Evolutionary conservation across 495 filamentous ascomycete genomes (phyloP), one percentile per base, ranked within the genome.

Genomic region (Saxophila tyrrhenica): DNA sequence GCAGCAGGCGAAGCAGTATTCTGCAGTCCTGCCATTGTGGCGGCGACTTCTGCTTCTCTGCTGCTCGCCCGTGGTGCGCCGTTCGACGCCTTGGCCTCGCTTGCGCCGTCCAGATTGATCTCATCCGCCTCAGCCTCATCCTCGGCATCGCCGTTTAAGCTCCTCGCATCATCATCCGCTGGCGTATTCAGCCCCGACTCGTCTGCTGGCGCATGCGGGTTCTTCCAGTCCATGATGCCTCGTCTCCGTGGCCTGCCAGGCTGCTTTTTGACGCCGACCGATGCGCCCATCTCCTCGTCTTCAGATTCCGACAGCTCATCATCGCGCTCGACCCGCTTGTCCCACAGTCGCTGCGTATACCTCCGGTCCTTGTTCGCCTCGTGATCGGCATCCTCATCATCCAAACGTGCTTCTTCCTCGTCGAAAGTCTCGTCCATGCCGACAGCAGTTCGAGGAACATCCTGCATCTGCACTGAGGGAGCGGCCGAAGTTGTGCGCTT

Each of bases 401-500:
- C 91, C 1, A 85, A 64, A 62, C 96, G 89, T 58, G 94, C 88
- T 21, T 92, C 73, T 57, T 84, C 80, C n/a, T 86, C 92, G 44
- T 95, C 90, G 24, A 85, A 82, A 42, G 95, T 90, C 51, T 94
- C 88, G 50, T 82, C 76, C 62, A 86, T 81, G 22, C 81, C 83
- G 25, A 80, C 74, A 13, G 84, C 76, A 21, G 83, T 78, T 10
- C 87, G 85, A 1, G 94, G 92, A n/a, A 95, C 85, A 62, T 95
- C 89, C 8, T 85, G 84, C 81, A 95, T 89, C 66, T 96, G 92
- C 15, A 97, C 92, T 0, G 88, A 94, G 0, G 94, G 92, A 0
- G 85, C 88, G 61, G 88, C 85, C 20, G 49, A 44, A 1, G 84
- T 81, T 0, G 91, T 96, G 47, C 86, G 85, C 61, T 84, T 84